A percentile compares a stretch with the other conserved stretches of the same genome.
phyloP scores from a whole-genome alignment of 139 green algal species.

The Chlamydomonas sp. region DNA sequence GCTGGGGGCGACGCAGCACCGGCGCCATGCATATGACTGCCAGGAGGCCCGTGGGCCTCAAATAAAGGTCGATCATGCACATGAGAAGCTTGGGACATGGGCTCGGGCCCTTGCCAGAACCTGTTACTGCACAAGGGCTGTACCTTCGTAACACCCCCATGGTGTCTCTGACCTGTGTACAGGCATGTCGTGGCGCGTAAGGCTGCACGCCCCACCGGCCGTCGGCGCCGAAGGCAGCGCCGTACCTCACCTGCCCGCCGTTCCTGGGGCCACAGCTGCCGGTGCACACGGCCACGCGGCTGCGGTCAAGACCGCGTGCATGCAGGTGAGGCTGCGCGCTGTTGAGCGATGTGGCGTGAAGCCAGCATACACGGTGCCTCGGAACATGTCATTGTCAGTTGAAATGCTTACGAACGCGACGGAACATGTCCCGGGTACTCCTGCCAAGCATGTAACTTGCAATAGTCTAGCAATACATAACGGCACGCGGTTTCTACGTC shows the following conservation, averaged over 20 bases:
- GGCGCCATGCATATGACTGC: neutral
- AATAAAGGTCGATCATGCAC: too few species aligned
- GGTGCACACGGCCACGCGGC: neutral
- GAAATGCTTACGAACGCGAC: too few species aligned
- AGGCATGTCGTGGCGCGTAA: constrained; percentile 22
- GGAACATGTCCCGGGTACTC: too few species aligned
- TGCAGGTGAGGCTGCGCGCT: neutral
- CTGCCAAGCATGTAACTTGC: too few species aligned
- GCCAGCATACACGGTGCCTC: too few species aligned
- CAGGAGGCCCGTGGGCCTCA: neutral
- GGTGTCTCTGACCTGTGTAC: neutral
- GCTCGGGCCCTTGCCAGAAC: too few species aligned
- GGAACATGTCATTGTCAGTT: too few species aligned
- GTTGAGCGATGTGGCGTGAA: neutral
- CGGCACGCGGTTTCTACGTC: neutral
- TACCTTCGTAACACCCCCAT: neutral
- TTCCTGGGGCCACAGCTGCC: neutral
- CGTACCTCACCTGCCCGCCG: neutral
- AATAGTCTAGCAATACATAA: too few species aligned
- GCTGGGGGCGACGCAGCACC: neutral
- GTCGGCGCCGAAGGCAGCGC: too few species aligned
- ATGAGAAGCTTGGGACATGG: too few species aligned
- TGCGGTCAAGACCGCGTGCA: neutral
- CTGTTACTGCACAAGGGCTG: neutral
- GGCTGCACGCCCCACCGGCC: neutral